Evolutionary conservation across 805 yeast genomes (phyloP), one percentile per base, ranked within the genome.

Genomic region (Yamadazyma akitaensis): DNA sequence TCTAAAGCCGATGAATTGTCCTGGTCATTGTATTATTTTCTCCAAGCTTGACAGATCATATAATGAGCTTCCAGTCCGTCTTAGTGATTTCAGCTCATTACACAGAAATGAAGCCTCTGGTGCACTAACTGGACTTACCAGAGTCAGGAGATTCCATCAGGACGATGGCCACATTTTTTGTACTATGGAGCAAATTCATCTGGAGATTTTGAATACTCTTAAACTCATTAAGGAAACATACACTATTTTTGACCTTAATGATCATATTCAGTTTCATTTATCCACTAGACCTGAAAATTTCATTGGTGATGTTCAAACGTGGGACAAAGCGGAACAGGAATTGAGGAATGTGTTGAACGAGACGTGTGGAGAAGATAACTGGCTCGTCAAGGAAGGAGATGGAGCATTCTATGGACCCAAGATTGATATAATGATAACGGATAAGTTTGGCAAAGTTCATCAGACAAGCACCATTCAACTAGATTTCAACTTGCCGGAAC

Each of bases 111-210:
- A 94, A 65, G 84, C 96, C 24, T 84, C 95, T 47, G 99, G 99
- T 2, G 95, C 98, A 1, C 75, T 94, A 17, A 79, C 92, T 6
- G 99, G 99, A 0, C 71, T 94, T 32, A 94, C 98, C 0, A 75
- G 99, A 47, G 97, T 94, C 2, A 79, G 99, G 48, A 74, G 96
- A 52, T 94, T 94, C 68, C 99, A 94, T 65, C 99, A 94, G 68
- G 99, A 94, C 64, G 99, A 94, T 63, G 98, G 97, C 7, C 99
- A 94, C 58, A 91, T 94, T 24, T 94, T 94, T 63, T 94, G 99
- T 61, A 80, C 84, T 1, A 73, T 77, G 31, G 81, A 77, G 6
- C 99, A 94, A 66, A 83, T 94, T 40, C 78, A 76, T 41, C 56
- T 63, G 26, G 99, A 94, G 60, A 90, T 94, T 41, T 58, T 73